Base-by-base conservation (phyloP, 345 rosid genomes). In the Hypericum perforatum region DNA sequence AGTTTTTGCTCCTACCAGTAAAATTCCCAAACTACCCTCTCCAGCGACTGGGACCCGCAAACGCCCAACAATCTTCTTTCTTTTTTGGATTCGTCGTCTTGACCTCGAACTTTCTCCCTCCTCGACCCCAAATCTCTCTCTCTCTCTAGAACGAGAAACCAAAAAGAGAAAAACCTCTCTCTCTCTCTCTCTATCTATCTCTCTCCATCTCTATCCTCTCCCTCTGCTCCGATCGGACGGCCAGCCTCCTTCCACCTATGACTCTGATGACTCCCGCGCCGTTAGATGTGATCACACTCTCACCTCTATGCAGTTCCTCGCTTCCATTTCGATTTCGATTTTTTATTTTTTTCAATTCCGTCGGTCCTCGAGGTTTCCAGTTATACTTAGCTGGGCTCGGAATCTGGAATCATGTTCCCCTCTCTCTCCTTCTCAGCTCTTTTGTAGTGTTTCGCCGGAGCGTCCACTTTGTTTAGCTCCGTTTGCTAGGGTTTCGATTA, bases 181-280 rank as follows among this genome's bases (percentile, higher is more conserved):
- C 7, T 16, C 12, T 16, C 50, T 46, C 50, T 16, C 11, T 42
- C 11, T 22, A 22, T 22, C 1, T 22, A 22, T 22, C 1, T 22
- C 1, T 22, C 32, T 22, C 32, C 4, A 1, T 22, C 32, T 22
- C 32, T 22, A 4, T 4, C 32, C 3, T 8, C 11, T 22, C 32
- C 15, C 50, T 16, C 22, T 29, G 50, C 15, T 12, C 50, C 29
- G 50, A 22, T 22, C 50, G 50, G 50, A 16, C 50, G 22, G 7
- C 12, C 22, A 13, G 9, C 14, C 3, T 32, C 29, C 22, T 7
- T 12, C 32, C 22, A 5, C 9, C 50, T 12, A 46, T 46, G 50
- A 46, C 50, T 46, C 50, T 46, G 15, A 46, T 46, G 50, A 46
- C 50, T 46, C 7, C 50, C 22, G 29, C 50, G 50, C 50, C 50